A percentile compares a stretch with the other conserved stretches of the same genome.
Evolutionary conservation across 106 monocot genomes (phyloP).

Genomic region (Platanthera guangdongensis): DNA sequence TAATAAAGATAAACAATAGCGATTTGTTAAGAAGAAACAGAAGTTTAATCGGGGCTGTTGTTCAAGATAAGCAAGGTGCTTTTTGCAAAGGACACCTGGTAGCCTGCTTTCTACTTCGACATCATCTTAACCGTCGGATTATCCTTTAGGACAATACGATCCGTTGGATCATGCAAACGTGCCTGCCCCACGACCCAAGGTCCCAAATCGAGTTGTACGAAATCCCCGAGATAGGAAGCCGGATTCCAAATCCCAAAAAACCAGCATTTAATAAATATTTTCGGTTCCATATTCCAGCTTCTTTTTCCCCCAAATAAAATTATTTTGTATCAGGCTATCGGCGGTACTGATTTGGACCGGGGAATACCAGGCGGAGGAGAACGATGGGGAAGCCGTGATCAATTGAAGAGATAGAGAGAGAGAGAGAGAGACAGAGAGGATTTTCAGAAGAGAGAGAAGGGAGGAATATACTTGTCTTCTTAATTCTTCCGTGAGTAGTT

Average conservation of each 20-base stretch:
- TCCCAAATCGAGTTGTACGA: not conserved
- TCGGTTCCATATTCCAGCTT: not conserved
- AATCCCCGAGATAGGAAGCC: not conserved
- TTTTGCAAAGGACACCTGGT: not conserved
- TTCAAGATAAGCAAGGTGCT: not conserved
- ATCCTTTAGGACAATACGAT: too few relatives aligned
- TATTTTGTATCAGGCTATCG: not conserved
- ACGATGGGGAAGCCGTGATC: not conserved
- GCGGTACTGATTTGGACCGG: not conserved
- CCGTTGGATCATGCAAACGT: too few relatives aligned
- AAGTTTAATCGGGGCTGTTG: too few relatives aligned
- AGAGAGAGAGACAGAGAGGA: not conserved
- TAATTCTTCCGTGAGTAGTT: not conserved
- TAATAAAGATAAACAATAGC: too few relatives aligned
- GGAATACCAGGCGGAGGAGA: not conserved
- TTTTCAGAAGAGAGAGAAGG: not conserved
- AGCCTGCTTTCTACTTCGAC: not conserved
- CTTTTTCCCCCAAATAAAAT: not conserved
- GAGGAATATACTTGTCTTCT: not conserved
- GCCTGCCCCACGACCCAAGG: not conserved
- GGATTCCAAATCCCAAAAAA: not conserved
- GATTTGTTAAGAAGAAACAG: too few relatives aligned
- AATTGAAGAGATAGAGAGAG: not conserved
- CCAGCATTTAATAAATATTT: not conserved
- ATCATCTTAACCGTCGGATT: not conserved